These are phyloP conservation scores for Sporothrix inflata DNA, from an alignment of 2,329 filamentous ascomycete species.

Conservation along the genomic window DNA sequence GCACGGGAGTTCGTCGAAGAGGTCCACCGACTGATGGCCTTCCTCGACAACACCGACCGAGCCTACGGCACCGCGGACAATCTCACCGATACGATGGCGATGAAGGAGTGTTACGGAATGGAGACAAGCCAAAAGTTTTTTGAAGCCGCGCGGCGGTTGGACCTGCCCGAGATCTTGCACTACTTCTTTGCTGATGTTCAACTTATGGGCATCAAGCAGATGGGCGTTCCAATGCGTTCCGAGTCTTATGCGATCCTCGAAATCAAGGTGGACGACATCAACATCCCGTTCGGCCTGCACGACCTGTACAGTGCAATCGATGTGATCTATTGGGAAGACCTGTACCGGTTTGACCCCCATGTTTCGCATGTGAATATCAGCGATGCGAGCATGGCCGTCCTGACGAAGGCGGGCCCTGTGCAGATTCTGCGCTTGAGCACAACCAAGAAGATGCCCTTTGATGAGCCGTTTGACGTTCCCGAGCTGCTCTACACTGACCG, in stretches of 20 bases:
- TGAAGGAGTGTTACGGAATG: slow-evolving; percentile 25
- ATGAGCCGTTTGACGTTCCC: slow-evolving; percentile 35
- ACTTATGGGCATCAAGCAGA: background rate
- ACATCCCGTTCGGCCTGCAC: slow-evolving; percentile 68
- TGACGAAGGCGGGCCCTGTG: slow-evolving; percentile 28
- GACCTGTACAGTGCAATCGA: slow-evolving; percentile 45
- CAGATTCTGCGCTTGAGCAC: slow-evolving; percentile 35
- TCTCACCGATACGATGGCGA: background rate
- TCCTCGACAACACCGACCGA: slow-evolving; percentile 63
- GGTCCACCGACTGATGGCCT: slow-evolving; percentile 65
- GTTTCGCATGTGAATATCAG: background rate
- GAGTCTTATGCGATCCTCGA: slow-evolving; percentile 35
- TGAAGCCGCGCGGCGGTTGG: slow-evolving; percentile 43
- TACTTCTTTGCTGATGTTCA: slow-evolving; percentile 25
- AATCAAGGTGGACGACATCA: slow-evolving; percentile 67
- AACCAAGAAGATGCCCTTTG: slow-evolving; percentile 9
- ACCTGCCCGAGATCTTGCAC: background rate
- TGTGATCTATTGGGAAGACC: slow-evolving; percentile 39
- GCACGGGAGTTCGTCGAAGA: slow-evolving; percentile 54
- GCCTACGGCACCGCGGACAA: slow-evolving; percentile 60
- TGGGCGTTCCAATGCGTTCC: background rate
- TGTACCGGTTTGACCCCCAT: background rate
- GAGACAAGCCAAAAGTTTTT: slow-evolving; percentile 51
- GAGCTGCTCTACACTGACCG: slow-evolving; percentile 37
- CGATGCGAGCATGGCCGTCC: slow-evolving; percentile 26